A percentile compares a stretch with the other conserved stretches of the same genome.
phyloP scores from a whole-genome alignment of 106 monocot species.

The Chionographis japonica region DNA sequence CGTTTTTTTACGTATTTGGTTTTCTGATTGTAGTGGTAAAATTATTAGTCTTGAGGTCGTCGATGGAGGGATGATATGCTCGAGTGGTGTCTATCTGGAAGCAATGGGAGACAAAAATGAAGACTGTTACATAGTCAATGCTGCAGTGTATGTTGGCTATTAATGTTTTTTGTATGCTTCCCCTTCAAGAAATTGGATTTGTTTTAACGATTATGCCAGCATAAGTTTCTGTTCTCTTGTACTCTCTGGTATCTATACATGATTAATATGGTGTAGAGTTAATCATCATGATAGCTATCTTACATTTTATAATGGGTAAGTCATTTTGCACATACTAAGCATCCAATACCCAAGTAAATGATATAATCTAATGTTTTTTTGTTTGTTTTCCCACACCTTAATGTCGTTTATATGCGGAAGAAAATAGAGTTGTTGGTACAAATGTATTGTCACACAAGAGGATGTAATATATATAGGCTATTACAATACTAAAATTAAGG shows the following conservation, averaged over 20 bases:
- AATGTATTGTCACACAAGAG: too few relatives aligned
- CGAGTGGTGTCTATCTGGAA: slow-evolving; percentile 83
- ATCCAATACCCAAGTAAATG: too few relatives aligned
- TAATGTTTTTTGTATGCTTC: slow-evolving; percentile 7
- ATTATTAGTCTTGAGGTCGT: slow-evolving; percentile 77
- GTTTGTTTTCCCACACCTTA: too few relatives aligned
- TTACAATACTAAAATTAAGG: too few relatives aligned
- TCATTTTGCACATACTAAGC: too few relatives aligned
- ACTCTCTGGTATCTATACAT: neutral
- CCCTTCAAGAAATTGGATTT: neutral
- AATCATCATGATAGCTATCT: too few relatives aligned
- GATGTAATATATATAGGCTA: too few relatives aligned
- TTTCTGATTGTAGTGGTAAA: slow-evolving; percentile 52
- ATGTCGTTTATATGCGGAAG: too few relatives aligned
- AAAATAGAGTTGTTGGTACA: too few relatives aligned
- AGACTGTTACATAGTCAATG: slow-evolving; percentile 95
- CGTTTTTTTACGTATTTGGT: neutral
- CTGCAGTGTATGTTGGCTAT: slow-evolving; percentile 97
- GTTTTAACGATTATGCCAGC: neutral
- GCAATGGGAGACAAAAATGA: slow-evolving; percentile 97
- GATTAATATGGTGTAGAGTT: neutral
- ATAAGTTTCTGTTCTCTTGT: neutral
- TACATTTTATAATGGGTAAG: too few relatives aligned
- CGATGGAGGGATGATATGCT: slow-evolving; percentile 97
- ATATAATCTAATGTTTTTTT: too few relatives aligned